Conservation (phyloP, 2,329 filamentous ascomycete species). For the Fusarium palustre region DNA sequence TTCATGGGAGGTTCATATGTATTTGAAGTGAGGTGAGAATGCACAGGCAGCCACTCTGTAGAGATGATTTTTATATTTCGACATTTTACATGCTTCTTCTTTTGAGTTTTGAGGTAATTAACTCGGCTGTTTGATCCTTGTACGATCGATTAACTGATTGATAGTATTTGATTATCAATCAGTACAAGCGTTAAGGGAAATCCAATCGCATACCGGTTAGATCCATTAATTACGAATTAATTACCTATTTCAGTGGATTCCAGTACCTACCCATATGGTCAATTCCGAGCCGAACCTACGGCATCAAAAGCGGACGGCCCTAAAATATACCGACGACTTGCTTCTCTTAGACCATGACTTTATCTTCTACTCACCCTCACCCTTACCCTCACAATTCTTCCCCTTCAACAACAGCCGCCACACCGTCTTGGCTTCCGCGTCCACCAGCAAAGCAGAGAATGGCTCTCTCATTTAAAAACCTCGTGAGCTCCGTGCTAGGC, state of each 20-base stretch:
- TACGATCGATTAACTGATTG: constrained; percentile 18
- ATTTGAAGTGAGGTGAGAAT: constrained; percentile 7
- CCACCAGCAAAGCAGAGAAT: constrained; percentile 56
- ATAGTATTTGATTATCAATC: constrained; percentile 39
- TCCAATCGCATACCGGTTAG: constrained; percentile 7
- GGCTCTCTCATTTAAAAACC: constrained; percentile 55
- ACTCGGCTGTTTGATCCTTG: background rate
- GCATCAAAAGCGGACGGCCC: constrained; percentile 31
- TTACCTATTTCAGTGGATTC: constrained; percentile 25
- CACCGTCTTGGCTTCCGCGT: constrained; percentile 38
- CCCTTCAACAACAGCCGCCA: constrained; percentile 29
- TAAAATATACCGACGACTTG: constrained; percentile 31
- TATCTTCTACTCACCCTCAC: constrained; percentile 12
- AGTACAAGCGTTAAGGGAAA: constrained; percentile 5
- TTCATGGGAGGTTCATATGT: background rate
- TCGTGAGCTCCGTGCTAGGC: constrained; percentile 50
- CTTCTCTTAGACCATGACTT: constrained; percentile 30
- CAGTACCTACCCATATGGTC: background rate
- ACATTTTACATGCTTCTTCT: background rate
- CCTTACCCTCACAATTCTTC: constrained; percentile 4
- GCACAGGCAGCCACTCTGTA: background rate
- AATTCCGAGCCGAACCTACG: constrained; percentile 30
- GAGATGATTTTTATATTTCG: background rate
- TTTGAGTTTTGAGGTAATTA: constrained; percentile 9
- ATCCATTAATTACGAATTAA: constrained; percentile 17